Evolutionary conservation across 345 rosid genomes (phyloP), one percentile per base, ranked within the genome.

Genomic region (Brassica rapa): DNA sequence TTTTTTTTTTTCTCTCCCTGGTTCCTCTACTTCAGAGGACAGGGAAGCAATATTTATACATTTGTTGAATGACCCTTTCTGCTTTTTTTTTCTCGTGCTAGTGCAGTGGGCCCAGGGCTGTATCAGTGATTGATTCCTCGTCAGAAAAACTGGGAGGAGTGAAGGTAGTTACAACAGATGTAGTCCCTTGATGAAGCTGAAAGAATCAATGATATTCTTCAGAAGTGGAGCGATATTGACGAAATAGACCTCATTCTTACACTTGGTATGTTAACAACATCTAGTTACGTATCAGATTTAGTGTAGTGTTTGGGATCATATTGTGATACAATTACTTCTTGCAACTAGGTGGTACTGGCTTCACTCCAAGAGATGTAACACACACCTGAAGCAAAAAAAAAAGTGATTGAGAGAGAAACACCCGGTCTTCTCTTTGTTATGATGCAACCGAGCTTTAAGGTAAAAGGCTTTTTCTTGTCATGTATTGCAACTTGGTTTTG

Each of bases 381-480:
- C 19, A 19, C 19, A 19, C 21, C 21, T 19, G 21, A 91, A 80
- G 95, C 92, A 82, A 91, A 97, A 98, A 93, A 94, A 77, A 78
- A 84, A 81, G 55, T 93, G 85, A 93, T 92, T 76, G 84, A 91
- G 88, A 91, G 82, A 81, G 96, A 91, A 89, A 86, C 98, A 64
- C 97, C 93, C 1, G 99, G 98, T 76, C 91, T 94, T 65, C 82
- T 88, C 78, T 85, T 85, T 85, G 98, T 86, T 68, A 27, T 92
- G 99, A 89, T 87, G 93, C 99, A 88, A 82, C 91, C 89, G 85
- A 94, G 98, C 82, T 83, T 94, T 72, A 94, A 94, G 97, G 98
- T 91, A 81, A 19, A 55, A 8, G 9, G 10, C 43, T 37, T 37
- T 37, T 37, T 37, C 43, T 37, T 37, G 43, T 37, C 43, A 8